Percentiles rank a stretch among this genome's conserved stretches.
Conservation (phyloP, 1,284 basidiomycete species). For the Heterobasidion parviporum region DNA sequence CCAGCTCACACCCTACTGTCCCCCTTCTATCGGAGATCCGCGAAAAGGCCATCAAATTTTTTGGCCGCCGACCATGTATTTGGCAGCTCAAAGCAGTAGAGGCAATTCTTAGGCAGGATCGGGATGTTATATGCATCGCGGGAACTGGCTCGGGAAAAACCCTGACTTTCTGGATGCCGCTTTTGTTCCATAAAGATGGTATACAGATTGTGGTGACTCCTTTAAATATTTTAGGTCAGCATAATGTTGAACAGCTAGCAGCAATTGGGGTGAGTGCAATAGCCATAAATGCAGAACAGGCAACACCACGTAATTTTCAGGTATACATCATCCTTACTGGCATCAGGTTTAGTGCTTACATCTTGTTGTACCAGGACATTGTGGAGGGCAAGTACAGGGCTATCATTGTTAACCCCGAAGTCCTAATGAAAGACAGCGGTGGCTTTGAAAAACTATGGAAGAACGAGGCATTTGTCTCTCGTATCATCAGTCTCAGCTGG, state of each 20-base stretch:
- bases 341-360: no score
- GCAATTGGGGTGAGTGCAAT: conserved; percentile 12
- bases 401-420: conserved; percentile 24
- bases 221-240: conserved; percentile 18
- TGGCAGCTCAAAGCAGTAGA: conserved; percentile 13
- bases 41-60: background rate
- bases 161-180: conserved; percentile 22
- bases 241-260: conserved; percentile 13
- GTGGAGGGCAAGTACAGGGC: conserved; percentile 17
- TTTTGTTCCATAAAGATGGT: conserved; percentile 17
- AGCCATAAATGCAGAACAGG: conserved; percentile 13
- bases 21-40: conserved; percentile 1
- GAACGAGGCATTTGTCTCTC: conserved; percentile 14
- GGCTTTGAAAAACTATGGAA: conserved; percentile 20
- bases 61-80: conserved; percentile 5
- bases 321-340: conserved; percentile 4
- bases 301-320: conserved; percentile 12
- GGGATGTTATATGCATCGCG: conserved; percentile 16
- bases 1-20: background rate
- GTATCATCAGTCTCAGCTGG: conserved; percentile 21
- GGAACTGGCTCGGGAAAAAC: conserved; percentile 21
- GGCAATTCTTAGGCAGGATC: conserved; percentile 5
- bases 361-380: conserved; percentile 17
- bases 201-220: conserved; percentile 20
- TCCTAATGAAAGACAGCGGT: conserved; percentile 15